Evolutionary conservation across 805 yeast species (phyloP).

Genomic region (Candida sonorensis): DNA sequence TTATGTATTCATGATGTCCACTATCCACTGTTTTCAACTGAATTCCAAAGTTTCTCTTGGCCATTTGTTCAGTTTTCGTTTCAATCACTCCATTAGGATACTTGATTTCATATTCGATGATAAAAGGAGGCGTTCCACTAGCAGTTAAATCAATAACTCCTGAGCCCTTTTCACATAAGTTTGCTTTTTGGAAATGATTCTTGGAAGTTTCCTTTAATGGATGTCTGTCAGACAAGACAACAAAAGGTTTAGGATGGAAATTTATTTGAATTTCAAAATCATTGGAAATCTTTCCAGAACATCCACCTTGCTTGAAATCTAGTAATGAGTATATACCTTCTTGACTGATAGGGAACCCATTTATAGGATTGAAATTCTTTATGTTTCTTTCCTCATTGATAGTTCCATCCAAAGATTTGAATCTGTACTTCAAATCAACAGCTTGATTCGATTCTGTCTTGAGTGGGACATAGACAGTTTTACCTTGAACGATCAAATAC

Average conservation of each 20-base stretch:
- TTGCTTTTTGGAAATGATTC: conserved; percentile 5
- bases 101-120: conserved; percentile 57
- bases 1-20: conserved; percentile 58
- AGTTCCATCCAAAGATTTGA: conserved; percentile 18
- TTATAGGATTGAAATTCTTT: conserved; percentile 15
- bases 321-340: conserved; percentile 38
- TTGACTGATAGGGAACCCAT: conserved; percentile 27
- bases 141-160: conserved; percentile 32
- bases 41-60: conserved; percentile 32
- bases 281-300: conserved; percentile 33
- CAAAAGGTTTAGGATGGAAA: conserved; percentile 25
- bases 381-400: conserved; percentile 4
- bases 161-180: conserved; percentile 20
- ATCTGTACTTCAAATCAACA: conserved; percentile 27
- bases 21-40: conserved; percentile 34
- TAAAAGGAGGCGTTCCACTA: conserved; percentile 57
- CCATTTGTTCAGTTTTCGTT: conserved; percentile 35
- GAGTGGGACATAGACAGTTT: conserved; percentile 48
- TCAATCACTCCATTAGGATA: conserved; percentile 49
- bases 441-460: conserved; percentile 26
- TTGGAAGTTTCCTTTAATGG: conserved; percentile 2
- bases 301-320: conserved; percentile 35
- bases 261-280: conserved; percentile 16
- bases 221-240: conserved; percentile 8
- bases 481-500: conserved; percentile 55